These are phyloP conservation scores for Gastrolobium villosum DNA, from an alignment of 306 rosid genomes.

Conservation along the genomic window DNA sequence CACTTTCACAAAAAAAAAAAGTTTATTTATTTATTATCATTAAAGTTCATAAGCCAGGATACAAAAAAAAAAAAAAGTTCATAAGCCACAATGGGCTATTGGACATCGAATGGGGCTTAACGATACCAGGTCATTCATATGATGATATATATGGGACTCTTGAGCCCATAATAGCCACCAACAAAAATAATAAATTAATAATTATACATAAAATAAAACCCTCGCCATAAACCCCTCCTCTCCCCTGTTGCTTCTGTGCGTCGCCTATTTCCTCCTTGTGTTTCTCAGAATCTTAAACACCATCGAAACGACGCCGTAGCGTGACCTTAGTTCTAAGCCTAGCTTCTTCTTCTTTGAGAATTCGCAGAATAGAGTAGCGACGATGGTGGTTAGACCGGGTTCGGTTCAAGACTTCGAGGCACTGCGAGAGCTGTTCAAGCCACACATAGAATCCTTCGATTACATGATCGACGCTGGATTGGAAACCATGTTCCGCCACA, in stretches of 20 bases:
- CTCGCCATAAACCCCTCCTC: conserved; percentile 38
- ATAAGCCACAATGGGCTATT: too few relatives aligned
- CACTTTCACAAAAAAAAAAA: too few relatives aligned
- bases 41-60: too few relatives aligned
- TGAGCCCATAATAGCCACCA: too few relatives aligned
- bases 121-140: too few relatives aligned
- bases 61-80: too few relatives aligned
- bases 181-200: background rate
- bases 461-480: conserved; percentile 68
- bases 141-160: too few relatives aligned
- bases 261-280: too few relatives aligned
- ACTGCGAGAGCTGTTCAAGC: conserved; percentile 71
- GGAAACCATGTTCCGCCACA: conserved; percentile 53
- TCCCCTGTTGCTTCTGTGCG: too few relatives aligned
- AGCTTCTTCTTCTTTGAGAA: background rate
- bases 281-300: background rate
- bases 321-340: background rate
- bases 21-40: too few relatives aligned
- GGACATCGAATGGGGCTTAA: too few relatives aligned
- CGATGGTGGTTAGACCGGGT: conserved; percentile 51
- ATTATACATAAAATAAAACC: background rate
- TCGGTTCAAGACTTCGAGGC: conserved; percentile 50
- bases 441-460: conserved; percentile 86
- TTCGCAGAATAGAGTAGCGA: background rate
- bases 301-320: background rate